Evolutionary conservation across 2,329 filamentous ascomycete species (phyloP), one percentile per base, ranked within the genome.

Genomic region (Calonectria henricotiae): DNA sequence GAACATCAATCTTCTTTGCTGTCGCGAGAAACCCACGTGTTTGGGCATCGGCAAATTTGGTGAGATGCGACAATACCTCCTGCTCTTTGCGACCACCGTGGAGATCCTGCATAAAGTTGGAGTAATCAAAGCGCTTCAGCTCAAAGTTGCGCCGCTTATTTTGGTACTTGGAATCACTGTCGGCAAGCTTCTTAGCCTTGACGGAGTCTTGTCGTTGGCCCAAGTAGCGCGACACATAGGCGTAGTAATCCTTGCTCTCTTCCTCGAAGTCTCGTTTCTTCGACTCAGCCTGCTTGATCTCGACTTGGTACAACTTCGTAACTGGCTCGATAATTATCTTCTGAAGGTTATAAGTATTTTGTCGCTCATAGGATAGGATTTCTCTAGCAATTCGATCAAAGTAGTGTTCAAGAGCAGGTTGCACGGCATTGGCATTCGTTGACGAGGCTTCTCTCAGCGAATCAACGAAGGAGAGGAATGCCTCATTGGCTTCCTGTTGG

Each of bases 221-320:
- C n/a, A 99, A 89, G 83, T 99, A 99, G 55, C 95, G 91, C 72
- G 95, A 93, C 62, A 98, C 94, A 80, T 98, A 99, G 72, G 93
- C 92, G 83, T 99, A 99, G 83, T 98, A 99, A 80, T 99, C 96
- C 81, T 97, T 96, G 85, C 96, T 98, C 81, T 99, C 96, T 79
- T 99, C 96, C 74, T 99, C 96, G 77, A 99, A 99, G 76, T 98
- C 96, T 74, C 96, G 94, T 83, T 96, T 97, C 85, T 99, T 99
- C 46, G 93, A 88, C 79, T 99, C 96, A 30, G 96, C 97, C 82
- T 98, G 95, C 82, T 99, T 99, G 85, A 99, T 98, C 78, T 99
- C 97, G 73, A 96, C 88, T 71, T 94, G 94, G 82, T 99, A 99
- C 15, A 99, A 86, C 82, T 94, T 97, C 74, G 90, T 92, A 75